Base-by-base conservation (phyloP, 768 basidiomycete species). In the Leccinum disarticulatum region DNA sequence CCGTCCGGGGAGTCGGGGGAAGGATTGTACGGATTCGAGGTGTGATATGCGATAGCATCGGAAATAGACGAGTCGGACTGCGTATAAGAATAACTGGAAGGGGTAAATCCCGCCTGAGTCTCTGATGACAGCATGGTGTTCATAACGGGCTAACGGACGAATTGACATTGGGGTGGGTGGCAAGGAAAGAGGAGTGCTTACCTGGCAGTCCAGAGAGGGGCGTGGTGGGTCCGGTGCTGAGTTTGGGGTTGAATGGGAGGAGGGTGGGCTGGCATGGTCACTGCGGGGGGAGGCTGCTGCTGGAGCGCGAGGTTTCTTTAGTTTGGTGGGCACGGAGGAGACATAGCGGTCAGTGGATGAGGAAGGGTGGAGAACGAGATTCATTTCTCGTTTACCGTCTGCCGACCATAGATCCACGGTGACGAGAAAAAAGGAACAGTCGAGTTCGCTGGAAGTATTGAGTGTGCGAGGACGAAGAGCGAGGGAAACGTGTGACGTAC, bases 391-490 rank as follows among this genome's bases (percentile, higher is more conserved):
- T 63, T 81, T 85, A 14, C 86, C 89, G 65, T 95, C 93, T 48
- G 80, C 81, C 0, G 91, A 92, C 91, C 93, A 96, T 3, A 98
- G 77, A 75, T 97, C 95, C n/a, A 93, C 93, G 17, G 91, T 91
- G 28, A 93, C 88, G 47, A 97, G 74, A 71, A 98, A 92, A 75
- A 94, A 95, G 1, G 91, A 90, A 61, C 82, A 86, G 72, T 95
- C 90, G 53, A 96, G 80, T 51, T 92, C 88, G 63, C 95, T 96
- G 68, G 13, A 5, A 30, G 17, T 7, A 15, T 2, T 59, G 30
- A 62, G 62, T 33, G 63, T 17, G 61, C 14, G 46, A 15, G 52
- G 49, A 50, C 50, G 51, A 41, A 36, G 43, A 36, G 22, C 7
- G 13, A 31, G 14, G n/a, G 7, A 25, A 30, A 22, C 19, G 11